Evolutionary conservation across 1,139 yeast species (phyloP).

Genomic region (Blastobotrys proliferans): DNA sequence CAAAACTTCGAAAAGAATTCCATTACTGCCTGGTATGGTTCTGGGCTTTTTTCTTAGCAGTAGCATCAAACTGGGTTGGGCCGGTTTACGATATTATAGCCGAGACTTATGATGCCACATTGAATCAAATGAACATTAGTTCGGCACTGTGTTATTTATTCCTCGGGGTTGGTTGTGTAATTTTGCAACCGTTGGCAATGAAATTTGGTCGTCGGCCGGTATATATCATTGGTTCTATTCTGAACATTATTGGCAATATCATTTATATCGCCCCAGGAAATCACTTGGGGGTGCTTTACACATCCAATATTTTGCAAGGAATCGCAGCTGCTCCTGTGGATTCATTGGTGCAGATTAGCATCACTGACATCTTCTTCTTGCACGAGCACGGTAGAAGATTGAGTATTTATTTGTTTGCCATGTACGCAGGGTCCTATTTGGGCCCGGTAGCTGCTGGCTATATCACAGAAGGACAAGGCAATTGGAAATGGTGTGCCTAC

Average conservation of each 20-base stretch:
- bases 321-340: conserved; percentile 53
- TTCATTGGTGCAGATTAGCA: conserved; percentile 47
- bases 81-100: conserved; percentile 42
- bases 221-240: conserved; percentile 34
- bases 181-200: conserved; percentile 49
- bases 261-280: conserved; percentile 20
- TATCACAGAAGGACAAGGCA: conserved; percentile 50
- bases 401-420: conserved; percentile 70
- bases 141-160: conserved; percentile 48
- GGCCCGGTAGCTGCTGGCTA: conserved; percentile 78
- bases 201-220: conserved; percentile 54
- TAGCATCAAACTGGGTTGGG: conserved; percentile 45
- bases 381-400: conserved; percentile 76
- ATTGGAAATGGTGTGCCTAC: conserved; percentile 79
- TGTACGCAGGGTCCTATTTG: conserved; percentile 69
- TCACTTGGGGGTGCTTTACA: conserved; percentile 34
- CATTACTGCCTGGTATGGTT: conserved; percentile 30
- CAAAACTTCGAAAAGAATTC: conserved; percentile 36
- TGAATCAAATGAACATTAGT: conserved; percentile 45
- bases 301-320: conserved; percentile 43
- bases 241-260: conserved; percentile 30
- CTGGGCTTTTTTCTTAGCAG: conserved; percentile 45
- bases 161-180: conserved; percentile 47
- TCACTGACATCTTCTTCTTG: conserved; percentile 48
- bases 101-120: conserved; percentile 37